A percentile compares a stretch with the other conserved stretches of the same genome.
phyloP scores from a whole-genome alignment of 2,329 filamentous ascomycete species.

The Bipolaris cookei region DNA sequence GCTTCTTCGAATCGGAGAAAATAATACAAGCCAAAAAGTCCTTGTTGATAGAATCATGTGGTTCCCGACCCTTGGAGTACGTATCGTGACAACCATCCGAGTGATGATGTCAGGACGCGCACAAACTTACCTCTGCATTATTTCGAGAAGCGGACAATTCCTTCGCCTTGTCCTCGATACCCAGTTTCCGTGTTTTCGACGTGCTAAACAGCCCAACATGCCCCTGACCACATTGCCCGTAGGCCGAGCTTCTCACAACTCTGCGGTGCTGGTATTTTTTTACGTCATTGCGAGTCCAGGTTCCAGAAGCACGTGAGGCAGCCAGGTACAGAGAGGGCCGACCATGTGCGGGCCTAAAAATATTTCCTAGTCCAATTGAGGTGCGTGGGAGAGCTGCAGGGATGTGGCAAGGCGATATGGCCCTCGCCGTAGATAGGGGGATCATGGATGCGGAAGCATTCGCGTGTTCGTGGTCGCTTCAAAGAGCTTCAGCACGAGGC shows the following conservation, averaged over 20 bases:
- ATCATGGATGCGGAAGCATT: slow-evolving; percentile 16
- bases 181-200: slow-evolving; percentile 17
- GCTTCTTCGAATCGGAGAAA: not conserved
- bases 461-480: slow-evolving; percentile 14
- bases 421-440: slow-evolving; percentile 26
- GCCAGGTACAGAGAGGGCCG: slow-evolving; percentile 26
- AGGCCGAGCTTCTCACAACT: slow-evolving; percentile 1
- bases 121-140: slow-evolving; percentile 24
- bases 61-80: not conserved
- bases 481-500: slow-evolving; percentile 13
- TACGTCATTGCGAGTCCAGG: slow-evolving; percentile 23
- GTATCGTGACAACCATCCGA: not conserved
- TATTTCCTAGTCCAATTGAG: slow-evolving; percentile 11
- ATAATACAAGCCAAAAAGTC: not conserved
- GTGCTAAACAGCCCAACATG: slow-evolving; percentile 27
- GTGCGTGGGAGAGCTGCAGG: slow-evolving; percentile 14
- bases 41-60: not conserved
- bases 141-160: slow-evolving; percentile 1
- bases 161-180: slow-evolving; percentile 19
- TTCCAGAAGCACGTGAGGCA: slow-evolving; percentile 43
- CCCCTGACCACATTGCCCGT: slow-evolving; percentile 5
- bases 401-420: slow-evolving; percentile 19
- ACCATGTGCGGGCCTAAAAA: slow-evolving; percentile 19
- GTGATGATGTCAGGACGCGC: not conserved
- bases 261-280: slow-evolving; percentile 5